Evolutionary conservation across 176 grass and related monocot genomes (phyloP), one percentile per base, ranked within the genome.

Genomic region (Saccharum officinarum): DNA sequence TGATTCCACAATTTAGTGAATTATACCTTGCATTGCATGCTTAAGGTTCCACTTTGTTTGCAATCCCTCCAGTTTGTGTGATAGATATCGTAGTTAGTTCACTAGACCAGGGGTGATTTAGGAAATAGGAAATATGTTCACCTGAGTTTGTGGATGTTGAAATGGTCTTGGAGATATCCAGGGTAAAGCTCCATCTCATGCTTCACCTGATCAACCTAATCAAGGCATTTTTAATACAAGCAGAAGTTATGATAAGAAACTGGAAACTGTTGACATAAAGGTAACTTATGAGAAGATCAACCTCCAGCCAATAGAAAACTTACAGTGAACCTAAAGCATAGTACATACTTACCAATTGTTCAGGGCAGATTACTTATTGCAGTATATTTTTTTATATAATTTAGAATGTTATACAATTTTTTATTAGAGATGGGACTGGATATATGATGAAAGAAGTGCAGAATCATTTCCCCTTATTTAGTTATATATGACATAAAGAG

Each of bases 181-280:
- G 65, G 84, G 73, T 90, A 90, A 66, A 90, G 84, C 84, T 90
- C 88, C 88, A 90, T 90, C 30, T 77, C 73, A 88, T 78, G 20
- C 73, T 52, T 49, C 47, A 67, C 8, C 54, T 37, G 79, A 73
- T 72, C 25, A 73, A 67, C 66, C 22, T 86, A 25, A 70, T 49
- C 13, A 74, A 28, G 25, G 25, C 3, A 70, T 70, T 73, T 50
- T 40, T 65, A 9, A 39, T 31, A 38, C 4, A 31, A 26, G 67
- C 12, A 39, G 1, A 23, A 17, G 23, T 11, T 41, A 28, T 60
- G 34, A 20, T 59, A 22, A 18, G 3, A 42, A 41, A 4, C 38
- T 52, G 2, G 20, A 68, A 47, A 28, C 7, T 4, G 34, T 22
- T 47, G 66, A 23, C 25, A 49, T 20, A n/a, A 12, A 36, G 62